Conservation (phyloP, 805 yeast species). For the Priceomyces haplophilus region DNA sequence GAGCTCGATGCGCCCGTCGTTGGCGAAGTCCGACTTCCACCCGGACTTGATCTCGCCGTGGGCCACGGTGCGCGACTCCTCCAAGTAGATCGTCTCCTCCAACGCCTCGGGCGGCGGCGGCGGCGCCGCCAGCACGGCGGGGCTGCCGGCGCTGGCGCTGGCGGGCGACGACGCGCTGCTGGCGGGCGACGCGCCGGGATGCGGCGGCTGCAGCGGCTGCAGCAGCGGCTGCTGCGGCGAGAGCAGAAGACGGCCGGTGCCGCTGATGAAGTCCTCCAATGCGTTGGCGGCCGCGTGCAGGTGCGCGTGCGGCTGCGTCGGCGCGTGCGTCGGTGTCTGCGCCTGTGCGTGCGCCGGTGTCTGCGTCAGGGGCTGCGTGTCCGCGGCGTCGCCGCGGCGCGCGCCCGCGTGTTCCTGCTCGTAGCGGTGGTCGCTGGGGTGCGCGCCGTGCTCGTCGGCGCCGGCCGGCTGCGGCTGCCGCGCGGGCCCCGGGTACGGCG, state of each 20-base stretch:
- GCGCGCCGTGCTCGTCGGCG: no score
- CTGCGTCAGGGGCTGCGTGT: no score
- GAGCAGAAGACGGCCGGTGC: not conserved
- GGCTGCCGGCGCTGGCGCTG: constrained; percentile 10
- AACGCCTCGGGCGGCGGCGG: constrained; percentile 19
- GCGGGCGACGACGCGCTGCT: not conserved
- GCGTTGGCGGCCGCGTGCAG: no score
- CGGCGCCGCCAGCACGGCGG: constrained; percentile 12
- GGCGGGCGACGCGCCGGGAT: constrained; percentile 2
- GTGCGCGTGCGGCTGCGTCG: no score
- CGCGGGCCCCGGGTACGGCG: constrained; percentile 5
- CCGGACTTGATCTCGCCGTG: constrained; percentile 85
- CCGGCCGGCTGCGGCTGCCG: not conserved
- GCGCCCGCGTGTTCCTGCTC: no score
- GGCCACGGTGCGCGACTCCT: constrained; percentile 70
- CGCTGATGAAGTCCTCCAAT: not conserved
- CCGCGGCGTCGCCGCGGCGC: no score
- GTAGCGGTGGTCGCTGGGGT: no score
- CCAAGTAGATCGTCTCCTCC: constrained; percentile 47
- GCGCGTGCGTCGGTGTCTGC: no score
- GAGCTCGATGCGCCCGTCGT: constrained; percentile 74
- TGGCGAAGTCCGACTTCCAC: constrained; percentile 90
- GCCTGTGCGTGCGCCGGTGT: no score
- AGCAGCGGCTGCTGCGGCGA: no score
- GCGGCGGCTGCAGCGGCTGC: no score